These are phyloP conservation scores for Aureobasidium vineae DNA, from an alignment of 2,329 filamentous ascomycete species.

Conservation along the genomic window DNA sequence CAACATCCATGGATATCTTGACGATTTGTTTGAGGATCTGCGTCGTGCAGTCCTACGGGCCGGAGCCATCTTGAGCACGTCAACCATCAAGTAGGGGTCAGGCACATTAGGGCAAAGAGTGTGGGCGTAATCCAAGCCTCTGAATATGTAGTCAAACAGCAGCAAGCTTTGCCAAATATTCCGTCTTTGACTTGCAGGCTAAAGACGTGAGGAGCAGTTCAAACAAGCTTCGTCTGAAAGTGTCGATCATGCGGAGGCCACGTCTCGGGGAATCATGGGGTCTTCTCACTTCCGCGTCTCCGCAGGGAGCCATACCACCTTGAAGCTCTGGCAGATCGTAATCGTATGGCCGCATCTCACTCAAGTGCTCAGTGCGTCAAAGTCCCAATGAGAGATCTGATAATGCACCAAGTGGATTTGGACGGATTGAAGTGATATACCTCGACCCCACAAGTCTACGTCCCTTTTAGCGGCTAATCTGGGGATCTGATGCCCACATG, in stretches of 20 bases:
- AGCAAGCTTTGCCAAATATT: neutral
- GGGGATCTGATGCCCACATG: neutral
- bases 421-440: too few relatives aligned
- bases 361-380: too few relatives aligned
- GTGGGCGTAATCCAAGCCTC: neutral
- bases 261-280: neutral
- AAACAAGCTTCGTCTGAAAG: neutral
- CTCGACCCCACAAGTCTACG: neutral
- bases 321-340: neutral
- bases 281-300: neutral
- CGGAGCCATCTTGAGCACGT: neutral
- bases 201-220: slow-evolving; percentile 8
- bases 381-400: neutral
- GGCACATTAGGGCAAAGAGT: neutral
- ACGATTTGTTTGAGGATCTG: neutral
- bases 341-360: neutral
- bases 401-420: neutral
- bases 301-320: neutral
- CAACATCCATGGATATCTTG: neutral
- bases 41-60: neutral
- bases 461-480: neutral
- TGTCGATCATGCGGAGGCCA: slow-evolving; percentile 6
- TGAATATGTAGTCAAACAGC: neutral
- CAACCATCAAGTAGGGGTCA: neutral
- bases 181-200: neutral